Percentiles rank a stretch among this genome's conserved stretches.
These are phyloP conservation scores for Samsoniella hepiali DNA, from an alignment of 2,329 filamentous ascomycete species.

Conservation along the genomic window DNA sequence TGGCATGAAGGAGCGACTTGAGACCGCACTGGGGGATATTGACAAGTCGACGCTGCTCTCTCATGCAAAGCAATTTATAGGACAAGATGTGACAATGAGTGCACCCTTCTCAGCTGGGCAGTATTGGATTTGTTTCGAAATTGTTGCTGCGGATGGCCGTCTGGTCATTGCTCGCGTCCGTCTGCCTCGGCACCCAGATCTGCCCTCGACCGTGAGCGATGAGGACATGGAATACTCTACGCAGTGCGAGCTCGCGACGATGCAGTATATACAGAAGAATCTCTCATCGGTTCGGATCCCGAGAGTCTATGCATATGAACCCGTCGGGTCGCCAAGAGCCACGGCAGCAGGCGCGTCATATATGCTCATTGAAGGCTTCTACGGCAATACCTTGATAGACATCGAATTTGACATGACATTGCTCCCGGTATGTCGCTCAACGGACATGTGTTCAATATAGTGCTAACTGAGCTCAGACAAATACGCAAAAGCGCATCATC, in stretches of 20 bases:
- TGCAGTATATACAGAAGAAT: constrained; percentile 22
- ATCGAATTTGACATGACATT: constrained; percentile 22
- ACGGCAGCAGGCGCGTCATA: constrained; percentile 24
- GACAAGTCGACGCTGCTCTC: constrained; percentile 22
- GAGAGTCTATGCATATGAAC: constrained; percentile 24
- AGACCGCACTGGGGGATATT: constrained; percentile 18
- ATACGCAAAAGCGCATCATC: constrained; percentile 24
- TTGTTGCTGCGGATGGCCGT: constrained; percentile 24
- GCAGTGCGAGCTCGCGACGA: constrained; percentile 24
- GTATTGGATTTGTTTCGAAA: constrained; percentile 28
- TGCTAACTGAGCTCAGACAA: too few species aligned
- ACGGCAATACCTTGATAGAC: constrained; percentile 25
- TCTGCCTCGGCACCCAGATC: constrained; percentile 25
- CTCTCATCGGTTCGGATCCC: constrained; percentile 19
- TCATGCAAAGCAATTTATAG: constrained; percentile 25
- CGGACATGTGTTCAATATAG: too few species aligned
- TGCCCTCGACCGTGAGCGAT: constrained; percentile 10
- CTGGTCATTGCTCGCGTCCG: constrained; percentile 27
- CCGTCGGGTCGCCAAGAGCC: constrained; percentile 21
- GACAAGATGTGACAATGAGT: constrained; percentile 28
- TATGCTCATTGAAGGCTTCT: constrained; percentile 29
- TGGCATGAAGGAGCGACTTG: constrained; percentile 25
- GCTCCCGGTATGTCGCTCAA: constrained; percentile 22
- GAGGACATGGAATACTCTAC: constrained; percentile 21
- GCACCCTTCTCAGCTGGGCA: constrained; percentile 30